These are phyloP conservation scores for Nicotiana tomentosiformis DNA, from an alignment of 257 asterid genomes.

Conservation along the genomic window DNA sequence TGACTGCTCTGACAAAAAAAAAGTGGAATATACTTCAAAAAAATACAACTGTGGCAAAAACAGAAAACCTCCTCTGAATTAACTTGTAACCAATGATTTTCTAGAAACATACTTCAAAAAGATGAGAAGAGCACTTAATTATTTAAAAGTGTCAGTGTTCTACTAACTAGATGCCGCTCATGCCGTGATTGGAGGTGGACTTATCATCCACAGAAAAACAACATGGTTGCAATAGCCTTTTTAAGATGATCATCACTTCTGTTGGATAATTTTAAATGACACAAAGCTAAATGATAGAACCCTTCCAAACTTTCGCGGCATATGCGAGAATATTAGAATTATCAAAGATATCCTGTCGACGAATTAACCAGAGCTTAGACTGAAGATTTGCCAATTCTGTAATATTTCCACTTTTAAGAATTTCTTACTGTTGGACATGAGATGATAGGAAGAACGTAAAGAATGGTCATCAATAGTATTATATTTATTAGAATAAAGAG, in stretches of 20 bases:
- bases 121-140: background rate
- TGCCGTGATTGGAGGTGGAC: background rate
- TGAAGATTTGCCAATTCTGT: background rate
- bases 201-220: background rate
- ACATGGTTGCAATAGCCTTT: background rate
- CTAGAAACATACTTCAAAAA: background rate
- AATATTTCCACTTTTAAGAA: background rate
- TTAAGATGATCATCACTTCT: background rate
- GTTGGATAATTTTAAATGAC: background rate
- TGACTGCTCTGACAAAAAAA: background rate
- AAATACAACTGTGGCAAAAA: background rate
- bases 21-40: background rate
- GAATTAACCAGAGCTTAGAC: background rate
- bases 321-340: background rate
- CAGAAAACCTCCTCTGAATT: background rate
- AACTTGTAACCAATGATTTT: background rate
- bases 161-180: background rate
- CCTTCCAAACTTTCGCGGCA: background rate
- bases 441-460: background rate
- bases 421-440: background rate
- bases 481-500: too few species aligned
- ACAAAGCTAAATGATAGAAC: background rate
- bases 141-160: background rate
- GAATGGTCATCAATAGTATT: too few species aligned
- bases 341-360: background rate